Evolutionary conservation across 345 rosid genomes (phyloP).

Genomic region (Gossypium arboreum): DNA sequence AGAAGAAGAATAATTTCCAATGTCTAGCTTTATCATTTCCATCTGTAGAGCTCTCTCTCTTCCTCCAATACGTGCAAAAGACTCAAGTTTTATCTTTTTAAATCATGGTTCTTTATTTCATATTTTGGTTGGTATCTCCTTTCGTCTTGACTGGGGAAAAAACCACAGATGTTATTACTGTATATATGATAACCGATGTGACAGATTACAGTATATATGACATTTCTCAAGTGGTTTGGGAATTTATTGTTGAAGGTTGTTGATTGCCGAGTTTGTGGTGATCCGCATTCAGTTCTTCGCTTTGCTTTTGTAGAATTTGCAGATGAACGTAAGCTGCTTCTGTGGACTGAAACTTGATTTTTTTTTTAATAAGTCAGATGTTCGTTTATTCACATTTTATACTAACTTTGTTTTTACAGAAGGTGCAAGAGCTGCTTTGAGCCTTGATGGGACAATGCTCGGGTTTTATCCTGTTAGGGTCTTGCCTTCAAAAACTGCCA

Average conservation of each 20-base stretch:
- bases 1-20: neutral
- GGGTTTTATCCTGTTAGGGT: slow-evolving; percentile 87
- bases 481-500: slow-evolving; percentile 92
- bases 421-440: slow-evolving; percentile 70
- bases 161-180: neutral
- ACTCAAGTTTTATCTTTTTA: neutral
- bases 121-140: neutral
- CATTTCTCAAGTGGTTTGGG: slow-evolving; percentile 12
- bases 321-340: slow-evolving; percentile 63
- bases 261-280: slow-evolving; percentile 94
- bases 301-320: slow-evolving; percentile 93
- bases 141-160: neutral
- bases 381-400: neutral
- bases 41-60: neutral
- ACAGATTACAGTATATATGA: neutral
- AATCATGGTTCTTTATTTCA: neutral
- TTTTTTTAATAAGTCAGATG: neutral
- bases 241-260: slow-evolving; percentile 59
- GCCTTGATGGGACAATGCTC: slow-evolving; percentile 77
- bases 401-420: slow-evolving; percentile 38
- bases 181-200: neutral
- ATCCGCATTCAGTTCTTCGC: slow-evolving; percentile 90
- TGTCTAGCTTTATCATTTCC: neutral
- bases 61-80: neutral
- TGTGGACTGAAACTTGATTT: slow-evolving; percentile 3